Conservation (phyloP, 352 stramenopile genomes). For the Pythium rhizo-oryzae region DNA sequence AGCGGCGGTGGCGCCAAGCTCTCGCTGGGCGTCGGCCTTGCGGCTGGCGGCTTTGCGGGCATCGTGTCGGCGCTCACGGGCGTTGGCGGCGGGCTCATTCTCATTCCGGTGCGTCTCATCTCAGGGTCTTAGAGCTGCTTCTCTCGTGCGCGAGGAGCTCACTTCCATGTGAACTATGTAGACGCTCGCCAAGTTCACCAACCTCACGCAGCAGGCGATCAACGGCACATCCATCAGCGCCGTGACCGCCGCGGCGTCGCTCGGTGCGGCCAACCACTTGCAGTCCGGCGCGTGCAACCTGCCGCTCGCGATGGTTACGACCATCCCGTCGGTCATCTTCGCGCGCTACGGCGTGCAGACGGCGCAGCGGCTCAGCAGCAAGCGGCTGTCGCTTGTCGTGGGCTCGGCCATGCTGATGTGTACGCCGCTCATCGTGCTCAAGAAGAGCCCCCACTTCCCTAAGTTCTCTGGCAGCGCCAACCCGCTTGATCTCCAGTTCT, state of each 20-base stretch:
- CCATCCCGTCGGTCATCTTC: conserved; percentile 71
- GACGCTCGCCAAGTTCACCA: conserved; percentile 82
- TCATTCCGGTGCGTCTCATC: conserved; percentile 63
- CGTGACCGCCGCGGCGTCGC: conserved; percentile 66
- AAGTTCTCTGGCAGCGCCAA: conserved; percentile 62
- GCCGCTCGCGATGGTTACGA: conserved; percentile 72
- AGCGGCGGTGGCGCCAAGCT: conserved; percentile 45
- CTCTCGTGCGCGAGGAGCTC: neutral
- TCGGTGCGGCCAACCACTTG: conserved; percentile 79
- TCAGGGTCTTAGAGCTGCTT: neutral
- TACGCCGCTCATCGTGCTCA: conserved; percentile 83
- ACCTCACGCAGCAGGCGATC: conserved; percentile 74
- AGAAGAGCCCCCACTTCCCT: conserved; percentile 76
- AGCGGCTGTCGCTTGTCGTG: conserved; percentile 75
- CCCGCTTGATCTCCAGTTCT: conserved; percentile 82
- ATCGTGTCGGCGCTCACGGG: conserved; percentile 79
- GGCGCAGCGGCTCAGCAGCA: conserved; percentile 75
- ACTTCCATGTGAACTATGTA: conserved; percentile 21
- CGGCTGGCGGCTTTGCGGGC: conserved; percentile 61
- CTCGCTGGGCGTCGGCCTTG: conserved; percentile 46
- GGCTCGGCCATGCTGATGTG: conserved; percentile 77
- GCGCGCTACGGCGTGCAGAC: conserved; percentile 81
- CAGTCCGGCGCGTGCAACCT: conserved; percentile 73
- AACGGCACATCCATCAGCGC: conserved; percentile 84
- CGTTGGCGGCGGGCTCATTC: conserved; percentile 79